Base-by-base conservation (phyloP, 306 rosid genomes). In the Casuarina glauca region DNA sequence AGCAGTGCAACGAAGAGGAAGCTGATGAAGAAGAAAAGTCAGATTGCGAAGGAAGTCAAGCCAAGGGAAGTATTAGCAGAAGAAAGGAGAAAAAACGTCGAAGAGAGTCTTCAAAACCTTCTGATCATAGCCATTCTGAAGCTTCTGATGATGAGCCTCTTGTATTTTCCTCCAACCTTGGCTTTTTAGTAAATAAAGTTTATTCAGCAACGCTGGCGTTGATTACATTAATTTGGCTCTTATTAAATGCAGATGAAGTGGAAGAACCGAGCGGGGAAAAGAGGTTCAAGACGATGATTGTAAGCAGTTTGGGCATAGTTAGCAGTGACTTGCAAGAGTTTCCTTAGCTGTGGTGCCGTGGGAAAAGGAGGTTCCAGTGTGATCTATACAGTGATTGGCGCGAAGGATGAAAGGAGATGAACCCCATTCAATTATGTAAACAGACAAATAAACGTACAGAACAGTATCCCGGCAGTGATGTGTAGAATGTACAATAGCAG, bases 91-190 rank as follows among this genome's bases (percentile, higher is more conserved):
- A 78, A 58, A 82, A 78, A 58, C 72, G 82, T 38, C 82, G 74
- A 71, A 67, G 4, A 67, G 78, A 78, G 67, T 72, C 86, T 52
- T 54, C 87, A 50, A 72, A 52, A 69, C 82, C 77, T 51, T 80
- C 78, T 43, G 80, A 69, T 50, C 85, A 26, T 70, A 63, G 66
- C 76, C 81, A 26, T 38, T 82, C 76, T 55, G 95, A 92, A 86
- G 85, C 89, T 81, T 87, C 97, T 39, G 99, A 95, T 19, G 94
- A 95, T 15, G 93, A 85, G 85, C 99, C 99, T 85, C 91, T 95
- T 82, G 99, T 95, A 93, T 74, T 63, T 63, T 70, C 61, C 82
- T 72, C 64, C 57, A 26, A 10, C 84, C 74, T 79, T 73, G 80
- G 48, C 78, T 44, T 75, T 26, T 61, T 51, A 4, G 26, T 1